Evolutionary conservation across 2,329 filamentous ascomycete species (phyloP).

Genomic region (Acrodontium crateriforme): DNA sequence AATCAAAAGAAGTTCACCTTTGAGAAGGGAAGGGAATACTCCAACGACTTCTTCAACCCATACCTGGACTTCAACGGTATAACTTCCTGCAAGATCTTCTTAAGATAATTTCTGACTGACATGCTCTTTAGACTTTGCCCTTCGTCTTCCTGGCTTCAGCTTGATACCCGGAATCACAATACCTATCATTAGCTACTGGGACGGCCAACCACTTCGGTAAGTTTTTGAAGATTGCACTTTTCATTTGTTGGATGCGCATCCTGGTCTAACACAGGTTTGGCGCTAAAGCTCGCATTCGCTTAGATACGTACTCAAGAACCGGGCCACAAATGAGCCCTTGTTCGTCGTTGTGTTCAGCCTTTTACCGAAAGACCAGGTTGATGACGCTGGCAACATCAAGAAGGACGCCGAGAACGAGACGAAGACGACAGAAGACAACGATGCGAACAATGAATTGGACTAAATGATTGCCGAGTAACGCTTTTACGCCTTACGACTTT

Average conservation of each 20-base stretch:
- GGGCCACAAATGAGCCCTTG: conserved; percentile 57
- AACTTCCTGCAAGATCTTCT: conserved; percentile 1
- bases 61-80: conserved; percentile 73
- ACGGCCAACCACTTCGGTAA: conserved; percentile 63
- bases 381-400: conserved; percentile 7
- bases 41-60: conserved; percentile 73
- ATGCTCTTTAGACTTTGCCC: conserved; percentile 45
- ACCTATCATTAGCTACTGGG: conserved; percentile 65
- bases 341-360: conserved; percentile 72
- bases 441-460: background rate
- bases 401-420: conserved; percentile 1
- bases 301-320: conserved; percentile 85
- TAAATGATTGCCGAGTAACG: background rate
- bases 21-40: conserved; percentile 47
- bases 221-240: conserved; percentile 19
- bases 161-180: conserved; percentile 50
- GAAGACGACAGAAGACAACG: background rate
- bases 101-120: conserved; percentile 1
- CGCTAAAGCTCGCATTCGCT: conserved; percentile 58
- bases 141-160: conserved; percentile 49
- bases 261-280: conserved; percentile 5
- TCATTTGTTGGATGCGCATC: background rate
- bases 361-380: conserved; percentile 52
- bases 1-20: conserved; percentile 46
- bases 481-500: no score